Evolutionary conservation across 192 early-diverging fungal genomes (phyloP).

Genomic region (Spizellomyces sp.): DNA sequence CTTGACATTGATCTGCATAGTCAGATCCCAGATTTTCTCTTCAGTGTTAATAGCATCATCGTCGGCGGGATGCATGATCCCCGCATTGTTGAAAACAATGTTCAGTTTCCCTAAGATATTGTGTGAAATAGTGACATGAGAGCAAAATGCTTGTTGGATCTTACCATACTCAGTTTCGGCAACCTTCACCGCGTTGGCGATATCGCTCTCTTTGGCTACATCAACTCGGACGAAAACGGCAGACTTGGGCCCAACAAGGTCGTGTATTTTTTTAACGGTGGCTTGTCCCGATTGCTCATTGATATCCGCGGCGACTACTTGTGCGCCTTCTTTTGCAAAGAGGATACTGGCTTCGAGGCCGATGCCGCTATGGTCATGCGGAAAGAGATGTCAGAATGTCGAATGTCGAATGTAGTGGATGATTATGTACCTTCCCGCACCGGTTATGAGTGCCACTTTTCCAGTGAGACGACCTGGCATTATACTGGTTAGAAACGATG

Average conservation of each 20-base stretch:
- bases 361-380: constrained; percentile 63
- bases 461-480: constrained; percentile 53
- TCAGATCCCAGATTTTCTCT: constrained; percentile 76
- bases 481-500: background rate
- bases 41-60: constrained; percentile 77
- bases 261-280: constrained; percentile 56
- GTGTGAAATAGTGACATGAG: background rate
- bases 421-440: constrained; percentile 68
- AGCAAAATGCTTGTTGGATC: constrained; percentile 3
- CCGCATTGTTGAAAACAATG: constrained; percentile 87
- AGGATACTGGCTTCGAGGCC: constrained; percentile 74
- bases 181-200: constrained; percentile 65
- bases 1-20: constrained; percentile 83
- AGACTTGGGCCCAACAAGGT: constrained; percentile 39
- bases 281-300: constrained; percentile 61
- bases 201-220: constrained; percentile 72
- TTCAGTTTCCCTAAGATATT: constrained; percentile 64
- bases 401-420: background rate
- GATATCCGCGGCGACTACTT: constrained; percentile 77
- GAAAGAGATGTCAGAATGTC: constrained; percentile 2
- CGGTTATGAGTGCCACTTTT: constrained; percentile 84
- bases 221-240: constrained; percentile 70
- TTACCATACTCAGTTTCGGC: constrained; percentile 72
- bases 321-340: constrained; percentile 78
- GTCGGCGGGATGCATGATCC: constrained; percentile 80